A percentile compares a stretch with the other conserved stretches of the same genome.
These are phyloP conservation scores for Neurospora tetraspora DNA, from an alignment of 495 filamentous ascomycete genomes.

Conservation along the genomic window DNA sequence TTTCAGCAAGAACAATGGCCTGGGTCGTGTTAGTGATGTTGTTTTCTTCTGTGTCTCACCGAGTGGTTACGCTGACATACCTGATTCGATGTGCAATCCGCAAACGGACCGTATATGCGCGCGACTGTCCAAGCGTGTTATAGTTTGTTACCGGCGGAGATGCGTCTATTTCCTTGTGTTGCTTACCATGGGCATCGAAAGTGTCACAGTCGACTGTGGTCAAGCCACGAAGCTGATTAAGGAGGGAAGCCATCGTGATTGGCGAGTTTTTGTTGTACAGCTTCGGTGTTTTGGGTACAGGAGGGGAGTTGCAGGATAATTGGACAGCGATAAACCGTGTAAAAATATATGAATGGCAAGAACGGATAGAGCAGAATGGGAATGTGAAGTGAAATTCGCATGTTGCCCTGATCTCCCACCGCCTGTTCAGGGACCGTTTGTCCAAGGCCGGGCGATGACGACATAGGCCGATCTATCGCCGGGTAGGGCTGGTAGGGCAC, in stretches of 20 bases:
- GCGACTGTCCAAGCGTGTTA: constrained; percentile 32
- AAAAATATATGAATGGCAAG: background rate
- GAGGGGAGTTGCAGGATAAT: background rate
- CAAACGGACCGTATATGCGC: constrained; percentile 47
- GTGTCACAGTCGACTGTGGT: constrained; percentile 52
- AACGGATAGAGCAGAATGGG: background rate
- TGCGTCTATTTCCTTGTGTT: background rate
- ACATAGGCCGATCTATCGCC: background rate
- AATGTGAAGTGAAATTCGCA: background rate
- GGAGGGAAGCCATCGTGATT: constrained; percentile 14
- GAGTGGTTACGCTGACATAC: no score
- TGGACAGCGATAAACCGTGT: background rate
- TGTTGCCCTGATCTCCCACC: background rate
- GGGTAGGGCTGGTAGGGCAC: background rate
- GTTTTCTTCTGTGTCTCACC: background rate
- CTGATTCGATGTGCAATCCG: constrained; percentile 60
- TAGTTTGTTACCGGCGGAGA: background rate
- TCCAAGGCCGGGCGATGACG: background rate
- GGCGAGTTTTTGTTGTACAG: background rate
- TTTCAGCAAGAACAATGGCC: constrained; percentile 52
- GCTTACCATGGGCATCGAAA: constrained; percentile 43
- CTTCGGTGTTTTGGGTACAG: background rate
- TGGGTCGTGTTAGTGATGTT: constrained; percentile 6
- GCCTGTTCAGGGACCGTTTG: background rate
- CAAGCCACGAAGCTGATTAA: constrained; percentile 32